phyloP scores from a whole-genome alignment of 139 green algal species.

The Picochlorum sp. region DNA sequence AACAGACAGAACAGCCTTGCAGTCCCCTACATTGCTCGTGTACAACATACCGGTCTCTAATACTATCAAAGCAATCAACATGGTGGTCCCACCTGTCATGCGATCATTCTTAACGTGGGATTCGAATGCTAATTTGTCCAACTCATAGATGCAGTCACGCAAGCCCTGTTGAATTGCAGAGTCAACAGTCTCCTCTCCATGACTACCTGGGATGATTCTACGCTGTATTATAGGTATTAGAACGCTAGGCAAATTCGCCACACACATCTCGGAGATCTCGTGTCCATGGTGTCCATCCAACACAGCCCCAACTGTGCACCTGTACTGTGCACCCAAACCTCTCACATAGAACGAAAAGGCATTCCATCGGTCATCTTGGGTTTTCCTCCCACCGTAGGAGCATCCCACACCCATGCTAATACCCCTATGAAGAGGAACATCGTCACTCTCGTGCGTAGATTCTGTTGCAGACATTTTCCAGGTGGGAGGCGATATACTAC shows the following conservation, averaged over 20 bases:
- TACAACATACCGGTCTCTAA: conserved; percentile 9
- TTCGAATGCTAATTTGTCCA: conserved; percentile 23
- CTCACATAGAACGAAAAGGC: conserved; percentile 5
- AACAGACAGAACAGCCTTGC: conserved; percentile 21
- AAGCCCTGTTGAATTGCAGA: conserved; percentile 9
- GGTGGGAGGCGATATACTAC: too few species aligned
- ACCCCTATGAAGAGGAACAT: too few species aligned
- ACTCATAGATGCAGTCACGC: not conserved
- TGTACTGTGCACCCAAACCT: not conserved
- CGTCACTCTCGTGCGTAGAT: too few species aligned
- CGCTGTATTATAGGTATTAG: not conserved
- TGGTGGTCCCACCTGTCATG: conserved; percentile 25
- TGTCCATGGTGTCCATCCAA: conserved; percentile 27
- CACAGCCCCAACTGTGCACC: conserved; percentile 8
- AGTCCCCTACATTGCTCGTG: conserved; percentile 32
- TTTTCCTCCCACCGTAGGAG: too few species aligned
- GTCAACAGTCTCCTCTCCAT: not conserved
- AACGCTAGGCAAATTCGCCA: not conserved
- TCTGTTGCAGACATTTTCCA: too few species aligned
- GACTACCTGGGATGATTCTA: not conserved
- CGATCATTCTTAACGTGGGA: conserved; percentile 1
- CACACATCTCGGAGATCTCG: conserved; percentile 19
- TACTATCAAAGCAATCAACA: conserved; percentile 12
- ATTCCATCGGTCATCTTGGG: conserved; percentile 13
- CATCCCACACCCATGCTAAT: too few species aligned